Base-by-base conservation (phyloP, 106 monocot species). In the Dioscorea dumetorum region DNA sequence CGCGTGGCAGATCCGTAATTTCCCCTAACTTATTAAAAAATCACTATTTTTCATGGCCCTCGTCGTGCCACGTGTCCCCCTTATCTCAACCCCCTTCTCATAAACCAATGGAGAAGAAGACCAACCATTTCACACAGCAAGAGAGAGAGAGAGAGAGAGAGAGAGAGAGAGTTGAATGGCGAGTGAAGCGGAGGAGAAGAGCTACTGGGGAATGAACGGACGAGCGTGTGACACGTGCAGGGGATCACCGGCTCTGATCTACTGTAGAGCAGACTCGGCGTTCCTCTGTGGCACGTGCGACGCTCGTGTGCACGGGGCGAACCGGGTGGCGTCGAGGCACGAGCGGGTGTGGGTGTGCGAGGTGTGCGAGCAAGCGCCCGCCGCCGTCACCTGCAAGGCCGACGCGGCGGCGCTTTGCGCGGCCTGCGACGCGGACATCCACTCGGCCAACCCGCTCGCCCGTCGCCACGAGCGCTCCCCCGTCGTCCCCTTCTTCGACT, bases 291-390 rank as follows among this genome's bases (percentile, higher is more conserved):
- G 63, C 68, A 51, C 76, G 52, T 89, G 85, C 79, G 89, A 85
- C 73, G 70, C 77, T 22, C 79, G 82, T 22, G 74, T 76, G 22
- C 84, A 88, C 83, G 50, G 57, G 28, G 72, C 74, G 16, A 70
- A 63, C 54, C 63, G 71, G 12, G 77, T 78, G 4, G 64, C 85
- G 5, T 65, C 77, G 19, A 71, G 60, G 19, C 86, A 90, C 86
- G 80, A 71, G 72, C 83, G 90, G 5, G 90, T 90, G 23, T 78
- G 77, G 78, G 67, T 87, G n/a, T 91, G 87, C 79, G 79, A 84
- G 71, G 86, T 90, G 20, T 86, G 86, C 81, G 86, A 80, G 70
- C 76, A 71, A n/a, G 77, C 80, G 4, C 82, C 85, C 17, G 89
- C 89, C 17, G 60, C 66, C 9, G 77, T 90, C 72, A 83, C 80